phyloP scores from a whole-genome alignment of 345 rosid species.

The Carallia pectinifolia region DNA sequence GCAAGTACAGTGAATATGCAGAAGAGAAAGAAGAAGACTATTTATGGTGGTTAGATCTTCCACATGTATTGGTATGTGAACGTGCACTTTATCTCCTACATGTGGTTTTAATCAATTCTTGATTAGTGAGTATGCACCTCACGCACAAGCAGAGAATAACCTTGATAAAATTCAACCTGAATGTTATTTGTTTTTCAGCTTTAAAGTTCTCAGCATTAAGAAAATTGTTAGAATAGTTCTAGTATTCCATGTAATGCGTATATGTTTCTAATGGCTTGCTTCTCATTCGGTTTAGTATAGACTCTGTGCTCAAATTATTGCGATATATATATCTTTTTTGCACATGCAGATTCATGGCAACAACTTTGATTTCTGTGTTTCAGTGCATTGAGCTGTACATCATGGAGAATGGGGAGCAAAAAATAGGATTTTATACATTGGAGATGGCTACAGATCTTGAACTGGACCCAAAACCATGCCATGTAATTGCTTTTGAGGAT shows the following conservation, averaged over 20 bases:
- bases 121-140: too few species aligned
- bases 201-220: too few species aligned
- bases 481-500: conserved; percentile 81
- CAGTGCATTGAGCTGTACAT: conserved; percentile 88
- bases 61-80: conserved; percentile 66
- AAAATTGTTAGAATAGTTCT: too few species aligned
- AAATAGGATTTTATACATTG: conserved; percentile 77
- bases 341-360: neutral
- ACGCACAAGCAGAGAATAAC: too few species aligned
- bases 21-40: conserved; percentile 81
- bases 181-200: too few species aligned
- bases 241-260: too few species aligned
- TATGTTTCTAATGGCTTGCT: too few species aligned
- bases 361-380: conserved; percentile 16
- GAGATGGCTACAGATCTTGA: conserved; percentile 95
- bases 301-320: neutral
- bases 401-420: conserved; percentile 53
- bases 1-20: conserved; percentile 80
- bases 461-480: conserved; percentile 78
- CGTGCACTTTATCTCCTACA: conserved; percentile 2
- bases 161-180: too few species aligned
- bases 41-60: conserved; percentile 97
- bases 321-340: neutral
- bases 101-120: too few species aligned
- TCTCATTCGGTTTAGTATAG: too few species aligned